Evolutionary conservation across 495 filamentous ascomycete species (phyloP).

Genomic region (Arthonia radiata): DNA sequence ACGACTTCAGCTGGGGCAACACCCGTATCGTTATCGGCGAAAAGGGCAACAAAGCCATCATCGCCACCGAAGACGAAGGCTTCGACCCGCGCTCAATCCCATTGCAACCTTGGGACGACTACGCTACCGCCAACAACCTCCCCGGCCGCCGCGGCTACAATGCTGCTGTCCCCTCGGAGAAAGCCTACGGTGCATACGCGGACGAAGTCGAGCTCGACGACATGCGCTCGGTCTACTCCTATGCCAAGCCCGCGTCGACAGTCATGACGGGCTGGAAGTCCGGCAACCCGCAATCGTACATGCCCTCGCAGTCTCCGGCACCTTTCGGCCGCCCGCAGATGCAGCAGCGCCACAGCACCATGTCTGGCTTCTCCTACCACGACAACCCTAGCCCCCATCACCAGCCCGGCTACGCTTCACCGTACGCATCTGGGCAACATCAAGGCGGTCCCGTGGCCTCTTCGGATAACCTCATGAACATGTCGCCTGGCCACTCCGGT

Average conservation of each 20-base stretch:
- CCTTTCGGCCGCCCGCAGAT: constrained; percentile 11
- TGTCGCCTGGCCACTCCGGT: no score
- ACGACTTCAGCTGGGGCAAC: constrained; percentile 96
- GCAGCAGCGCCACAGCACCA: constrained; percentile 31
- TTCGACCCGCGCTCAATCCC: constrained; percentile 86
- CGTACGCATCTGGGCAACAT: constrained; percentile 16
- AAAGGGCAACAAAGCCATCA: constrained; percentile 64
- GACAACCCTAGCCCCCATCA: constrained; percentile 21
- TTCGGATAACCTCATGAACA: constrained; percentile 31
- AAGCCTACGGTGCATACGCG: no score
- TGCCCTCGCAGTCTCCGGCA: constrained; percentile 46
- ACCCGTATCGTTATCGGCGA: constrained; percentile 93
- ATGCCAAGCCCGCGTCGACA: constrained; percentile 74
- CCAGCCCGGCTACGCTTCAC: constrained; percentile 1
- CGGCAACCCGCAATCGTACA: constrained; percentile 27
- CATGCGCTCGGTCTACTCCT: constrained; percentile 88
- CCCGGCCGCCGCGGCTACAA: constrained; percentile 63
- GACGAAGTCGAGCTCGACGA: constrained; percentile 99
- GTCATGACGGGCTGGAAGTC: constrained; percentile 68
- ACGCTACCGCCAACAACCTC: constrained; percentile 70
- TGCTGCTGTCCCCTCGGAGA: constrained; percentile 33
- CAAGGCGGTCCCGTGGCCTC: constrained; percentile 24
- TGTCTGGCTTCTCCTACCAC: constrained; percentile 31
- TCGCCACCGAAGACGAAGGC: constrained; percentile 55
- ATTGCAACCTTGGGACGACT: constrained; percentile 91